Conservation (phyloP, 768 basidiomycete genomes). For the Suillus subalutaceus region DNA sequence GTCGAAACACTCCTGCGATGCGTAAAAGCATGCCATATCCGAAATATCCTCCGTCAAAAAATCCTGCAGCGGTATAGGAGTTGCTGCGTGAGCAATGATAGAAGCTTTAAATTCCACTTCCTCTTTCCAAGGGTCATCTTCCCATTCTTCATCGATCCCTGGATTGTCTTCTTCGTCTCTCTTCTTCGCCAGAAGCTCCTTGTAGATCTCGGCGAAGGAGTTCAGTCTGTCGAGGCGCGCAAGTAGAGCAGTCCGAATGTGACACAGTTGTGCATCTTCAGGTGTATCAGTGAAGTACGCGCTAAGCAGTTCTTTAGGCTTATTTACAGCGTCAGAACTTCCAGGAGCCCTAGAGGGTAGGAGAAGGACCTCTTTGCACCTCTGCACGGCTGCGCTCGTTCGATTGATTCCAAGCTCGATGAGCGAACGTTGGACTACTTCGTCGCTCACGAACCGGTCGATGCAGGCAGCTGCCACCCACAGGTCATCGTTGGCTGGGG, state of each 20-base stretch:
- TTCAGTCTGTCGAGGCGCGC: conserved; percentile 68
- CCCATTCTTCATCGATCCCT: conserved; percentile 46
- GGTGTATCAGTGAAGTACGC: conserved; percentile 60
- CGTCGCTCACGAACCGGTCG: conserved; percentile 66
- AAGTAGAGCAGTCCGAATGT: conserved; percentile 69
- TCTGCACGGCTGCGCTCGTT: conserved; percentile 50
- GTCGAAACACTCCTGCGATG: conserved; percentile 58
- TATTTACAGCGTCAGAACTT: conserved; percentile 20
- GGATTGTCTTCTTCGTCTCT: conserved; percentile 26
- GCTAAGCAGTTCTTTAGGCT: conserved; percentile 34
- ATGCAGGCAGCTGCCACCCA: conserved; percentile 79
- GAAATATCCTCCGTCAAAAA: conserved; percentile 68
- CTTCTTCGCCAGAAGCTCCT: conserved; percentile 36
- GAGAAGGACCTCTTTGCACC: conserved; percentile 43
- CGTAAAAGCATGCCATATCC: conserved; percentile 64
- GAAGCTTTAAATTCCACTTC: conserved; percentile 27
- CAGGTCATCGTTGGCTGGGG: conserved; percentile 60
- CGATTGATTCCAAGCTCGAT: conserved; percentile 67
- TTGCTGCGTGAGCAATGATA: conserved; percentile 24
- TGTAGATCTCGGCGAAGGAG: conserved; percentile 68
- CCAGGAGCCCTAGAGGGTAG: conserved; percentile 17
- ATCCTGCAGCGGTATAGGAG: conserved; percentile 52
- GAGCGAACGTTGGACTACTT: conserved; percentile 55
- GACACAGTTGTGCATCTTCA: conserved; percentile 65
- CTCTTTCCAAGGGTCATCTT: conserved; percentile 71